Conservation (phyloP, 116 monocot species). For the Zostera marina region DNA sequence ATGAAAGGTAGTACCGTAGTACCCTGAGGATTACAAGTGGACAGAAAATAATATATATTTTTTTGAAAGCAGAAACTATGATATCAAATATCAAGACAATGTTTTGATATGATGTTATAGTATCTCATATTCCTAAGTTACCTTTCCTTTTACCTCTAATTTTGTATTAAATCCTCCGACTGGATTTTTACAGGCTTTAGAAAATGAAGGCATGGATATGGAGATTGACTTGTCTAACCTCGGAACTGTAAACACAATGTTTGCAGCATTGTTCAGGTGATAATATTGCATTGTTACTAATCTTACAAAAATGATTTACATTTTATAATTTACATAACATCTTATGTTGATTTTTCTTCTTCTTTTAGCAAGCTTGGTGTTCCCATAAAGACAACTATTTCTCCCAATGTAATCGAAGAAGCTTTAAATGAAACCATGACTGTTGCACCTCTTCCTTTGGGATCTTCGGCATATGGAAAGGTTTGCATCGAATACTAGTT, state of each 20-base stretch:
- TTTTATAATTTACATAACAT: too few relatives aligned
- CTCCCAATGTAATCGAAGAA: conserved; percentile 86
- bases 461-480: conserved; percentile 15
- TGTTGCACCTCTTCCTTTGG: conserved; percentile 82
- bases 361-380: conserved; percentile 74
- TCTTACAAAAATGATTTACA: too few relatives aligned
- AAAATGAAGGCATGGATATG: conserved; percentile 74
- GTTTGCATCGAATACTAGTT: conserved; percentile 1
- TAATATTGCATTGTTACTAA: not conserved
- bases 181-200: conserved; percentile 33
- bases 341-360: not conserved
- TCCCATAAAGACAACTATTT: conserved; percentile 74
- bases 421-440: conserved; percentile 89
- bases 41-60: too few relatives aligned
- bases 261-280: conserved; percentile 92
- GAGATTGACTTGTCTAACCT: conserved; percentile 93
- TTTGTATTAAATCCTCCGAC: too few relatives aligned
- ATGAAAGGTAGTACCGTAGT: too few relatives aligned
- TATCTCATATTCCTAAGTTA: too few relatives aligned
- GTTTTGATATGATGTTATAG: too few relatives aligned
- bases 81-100: too few relatives aligned
- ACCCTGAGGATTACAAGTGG: too few relatives aligned
- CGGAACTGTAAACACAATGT: conserved; percentile 81
- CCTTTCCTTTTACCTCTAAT: too few relatives aligned
- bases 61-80: too few relatives aligned